Evolutionary conservation across 768 basidiomycete genomes (phyloP).

Genomic region (Terana coerulea): DNA sequence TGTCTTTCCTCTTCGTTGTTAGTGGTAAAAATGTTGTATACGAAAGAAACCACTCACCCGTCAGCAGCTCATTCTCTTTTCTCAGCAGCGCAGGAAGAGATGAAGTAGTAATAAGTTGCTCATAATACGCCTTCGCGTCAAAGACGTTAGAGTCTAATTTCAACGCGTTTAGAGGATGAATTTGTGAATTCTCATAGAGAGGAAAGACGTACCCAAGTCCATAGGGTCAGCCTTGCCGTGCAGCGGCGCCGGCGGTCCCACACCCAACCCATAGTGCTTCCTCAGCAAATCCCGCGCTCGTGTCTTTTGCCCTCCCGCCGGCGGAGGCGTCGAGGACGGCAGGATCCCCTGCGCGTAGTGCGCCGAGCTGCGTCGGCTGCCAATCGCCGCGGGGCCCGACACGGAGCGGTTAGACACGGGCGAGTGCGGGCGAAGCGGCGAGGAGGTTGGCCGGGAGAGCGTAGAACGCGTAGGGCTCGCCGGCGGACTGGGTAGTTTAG

Average conservation of each 20-base stretch:
- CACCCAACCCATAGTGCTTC: constrained; percentile 83
- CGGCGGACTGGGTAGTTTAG: constrained; percentile 8
- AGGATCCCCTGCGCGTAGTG: not conserved
- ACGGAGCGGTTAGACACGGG: constrained; percentile 25
- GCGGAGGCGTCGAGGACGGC: constrained; percentile 10
- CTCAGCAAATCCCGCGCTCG: constrained; percentile 73
- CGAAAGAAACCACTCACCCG: constrained; percentile 40
- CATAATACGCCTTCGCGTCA: constrained; percentile 81
- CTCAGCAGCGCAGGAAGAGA: constrained; percentile 71
- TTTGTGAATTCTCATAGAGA: not conserved
- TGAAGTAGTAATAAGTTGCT: constrained; percentile 80
- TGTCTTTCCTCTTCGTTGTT: constrained; percentile 42
- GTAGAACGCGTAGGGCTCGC: constrained; percentile 13
- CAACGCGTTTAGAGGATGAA: not conserved
- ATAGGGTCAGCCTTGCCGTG: constrained; percentile 61
- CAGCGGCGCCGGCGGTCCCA: constrained; percentile 64
- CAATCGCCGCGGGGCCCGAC: constrained; percentile 6
- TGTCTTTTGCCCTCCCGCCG: constrained; percentile 21
- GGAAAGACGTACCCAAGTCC: constrained; percentile 59
- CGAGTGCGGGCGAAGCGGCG: constrained; percentile 42
- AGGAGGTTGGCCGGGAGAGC: constrained; percentile 34
- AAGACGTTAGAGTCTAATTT: constrained; percentile 72
- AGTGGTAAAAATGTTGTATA: too few species aligned
- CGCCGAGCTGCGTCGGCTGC: constrained; percentile 7
- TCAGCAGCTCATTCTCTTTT: constrained; percentile 77